phyloP scores from a whole-genome alignment of 441 rosid species.

The Francoa sonchifolia region DNA sequence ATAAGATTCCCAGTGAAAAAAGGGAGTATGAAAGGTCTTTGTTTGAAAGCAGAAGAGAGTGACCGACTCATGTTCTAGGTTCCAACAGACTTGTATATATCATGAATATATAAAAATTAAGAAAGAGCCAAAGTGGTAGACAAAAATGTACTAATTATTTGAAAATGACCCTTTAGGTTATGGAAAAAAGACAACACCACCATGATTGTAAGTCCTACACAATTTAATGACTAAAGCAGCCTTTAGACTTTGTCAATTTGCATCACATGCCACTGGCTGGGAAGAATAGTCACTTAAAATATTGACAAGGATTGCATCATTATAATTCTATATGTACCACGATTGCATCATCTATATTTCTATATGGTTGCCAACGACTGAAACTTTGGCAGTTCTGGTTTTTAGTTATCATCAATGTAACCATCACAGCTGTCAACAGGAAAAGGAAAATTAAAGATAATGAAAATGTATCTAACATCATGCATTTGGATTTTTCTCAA shows the following conservation, averaged over 20 bases:
- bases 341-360: neutral
- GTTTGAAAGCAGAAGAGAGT: conserved; percentile 14
- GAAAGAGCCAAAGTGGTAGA: conserved; percentile 11
- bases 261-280: conserved; percentile 15
- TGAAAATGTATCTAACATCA: neutral
- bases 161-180: conserved; percentile 20
- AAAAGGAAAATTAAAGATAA: neutral
- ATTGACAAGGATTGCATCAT: neutral
- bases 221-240: conserved; percentile 11
- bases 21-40: conserved; percentile 15
- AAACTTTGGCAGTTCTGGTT: conserved; percentile 2
- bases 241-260: conserved; percentile 16
- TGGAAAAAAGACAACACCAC: too few species aligned
- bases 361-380: neutral
- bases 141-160: conserved; percentile 22
- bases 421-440: neutral
- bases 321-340: too few species aligned
- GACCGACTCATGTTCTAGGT: conserved; percentile 27
- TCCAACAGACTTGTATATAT: conserved; percentile 5
- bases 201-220: conserved; percentile 8
- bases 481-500: neutral
- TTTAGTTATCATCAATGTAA: neutral
- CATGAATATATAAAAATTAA: conserved; percentile 7
- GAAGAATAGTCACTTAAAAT: conserved; percentile 6
- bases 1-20: conserved; percentile 22